phyloP scores from a whole-genome alignment of 352 stramenopile species.

The Phytophthora capsici region DNA sequence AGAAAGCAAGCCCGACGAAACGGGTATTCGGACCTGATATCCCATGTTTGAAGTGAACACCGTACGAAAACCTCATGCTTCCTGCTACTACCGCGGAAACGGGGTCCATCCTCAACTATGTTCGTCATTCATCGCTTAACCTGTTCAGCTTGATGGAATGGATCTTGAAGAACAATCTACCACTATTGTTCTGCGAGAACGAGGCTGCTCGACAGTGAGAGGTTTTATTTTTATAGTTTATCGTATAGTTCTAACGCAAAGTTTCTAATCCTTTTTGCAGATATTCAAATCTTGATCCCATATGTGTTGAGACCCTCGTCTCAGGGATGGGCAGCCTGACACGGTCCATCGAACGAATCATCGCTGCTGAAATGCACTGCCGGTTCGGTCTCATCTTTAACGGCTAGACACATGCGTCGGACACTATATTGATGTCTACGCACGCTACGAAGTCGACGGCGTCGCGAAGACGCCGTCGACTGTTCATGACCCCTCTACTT shows the following conservation, averaged over 20 bases:
- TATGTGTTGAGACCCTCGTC: neutral
- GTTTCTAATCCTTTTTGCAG: neutral
- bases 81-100: conserved; percentile 1
- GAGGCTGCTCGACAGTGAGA: neutral
- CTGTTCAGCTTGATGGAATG: neutral
- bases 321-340: neutral
- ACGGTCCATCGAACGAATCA: neutral
- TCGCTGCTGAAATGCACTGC: neutral
- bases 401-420: neutral
- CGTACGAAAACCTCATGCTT: neutral
- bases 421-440: neutral
- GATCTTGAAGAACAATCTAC: neutral
- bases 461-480: neutral
- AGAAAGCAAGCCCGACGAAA: conserved; percentile 1
- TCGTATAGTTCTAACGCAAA: neutral
- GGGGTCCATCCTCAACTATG: neutral
- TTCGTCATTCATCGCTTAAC: neutral
- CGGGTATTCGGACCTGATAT: conserved; percentile 6
- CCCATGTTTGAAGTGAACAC: conserved; percentile 1
- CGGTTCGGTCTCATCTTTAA: neutral
- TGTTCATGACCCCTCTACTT: neutral
- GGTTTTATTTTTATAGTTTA: neutral
- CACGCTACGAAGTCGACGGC: neutral
- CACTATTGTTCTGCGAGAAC: neutral
- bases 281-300: neutral